Evolutionary conservation across 2,329 filamentous ascomycete species (phyloP).

Genomic region (Lizonia empirigonia): DNA sequence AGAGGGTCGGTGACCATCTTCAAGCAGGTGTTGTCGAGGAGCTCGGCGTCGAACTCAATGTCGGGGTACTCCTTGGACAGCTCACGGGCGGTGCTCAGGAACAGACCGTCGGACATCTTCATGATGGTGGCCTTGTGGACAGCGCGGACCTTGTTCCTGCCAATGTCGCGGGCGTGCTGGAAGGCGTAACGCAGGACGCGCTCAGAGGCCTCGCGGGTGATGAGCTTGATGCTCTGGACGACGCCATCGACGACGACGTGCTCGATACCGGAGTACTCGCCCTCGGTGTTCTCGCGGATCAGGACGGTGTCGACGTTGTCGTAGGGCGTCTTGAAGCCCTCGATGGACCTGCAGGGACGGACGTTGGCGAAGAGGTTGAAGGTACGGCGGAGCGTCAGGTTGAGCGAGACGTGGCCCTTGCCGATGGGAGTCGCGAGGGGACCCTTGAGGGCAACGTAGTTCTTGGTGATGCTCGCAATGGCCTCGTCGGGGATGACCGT

Average conservation of each 20-base stretch:
- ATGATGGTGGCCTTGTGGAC: conserved; percentile 99
- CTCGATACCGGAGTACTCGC: conserved; percentile 99
- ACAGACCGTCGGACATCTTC: conserved; percentile 99
- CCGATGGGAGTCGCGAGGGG: conserved; percentile 97
- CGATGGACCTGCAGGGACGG: conserved; percentile 94
- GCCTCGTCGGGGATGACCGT: conserved; percentile 92
- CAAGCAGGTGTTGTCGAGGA: conserved; percentile 98
- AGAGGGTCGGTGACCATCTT: conserved; percentile 97
- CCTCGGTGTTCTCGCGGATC: conserved; percentile 99
- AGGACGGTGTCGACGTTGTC: conserved; percentile 95
- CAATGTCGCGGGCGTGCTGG: conserved; percentile 93
- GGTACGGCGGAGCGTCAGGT: conserved; percentile 95
- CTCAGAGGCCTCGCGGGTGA: conserved; percentile 92
- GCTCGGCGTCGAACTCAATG: conserved; percentile 96
- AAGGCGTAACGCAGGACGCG: conserved; percentile 96
- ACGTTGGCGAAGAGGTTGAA: conserved; percentile 99
- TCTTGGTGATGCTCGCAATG: conserved; percentile 90
- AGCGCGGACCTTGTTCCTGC: conserved; percentile 94
- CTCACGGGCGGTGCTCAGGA: conserved; percentile 83
- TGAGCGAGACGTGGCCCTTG: conserved; percentile 98
- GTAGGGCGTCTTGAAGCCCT: conserved; percentile 98
- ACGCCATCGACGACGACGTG: conserved; percentile 97
- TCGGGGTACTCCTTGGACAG: conserved; percentile 94
- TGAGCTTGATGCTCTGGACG: conserved; percentile 99
- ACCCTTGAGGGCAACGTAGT: conserved; percentile 97